Evolutionary conservation across 257 asterid species (phyloP).

Genomic region (Ajuga chamaepitys): DNA sequence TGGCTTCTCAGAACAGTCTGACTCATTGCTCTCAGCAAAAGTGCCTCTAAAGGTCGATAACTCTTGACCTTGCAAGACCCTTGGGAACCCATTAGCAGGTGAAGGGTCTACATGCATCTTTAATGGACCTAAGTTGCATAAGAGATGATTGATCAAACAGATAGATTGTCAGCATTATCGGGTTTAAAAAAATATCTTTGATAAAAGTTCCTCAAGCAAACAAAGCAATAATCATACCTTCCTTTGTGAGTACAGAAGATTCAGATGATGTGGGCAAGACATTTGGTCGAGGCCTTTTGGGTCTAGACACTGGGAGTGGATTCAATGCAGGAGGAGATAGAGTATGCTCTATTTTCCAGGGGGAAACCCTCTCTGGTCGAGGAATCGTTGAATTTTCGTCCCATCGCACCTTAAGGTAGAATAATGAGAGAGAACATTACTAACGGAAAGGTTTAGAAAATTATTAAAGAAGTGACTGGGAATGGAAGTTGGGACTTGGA

Average conservation of each 20-base stretch:
- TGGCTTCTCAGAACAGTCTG: slow-evolving; percentile 64
- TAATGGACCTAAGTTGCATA: slow-evolving; percentile 41
- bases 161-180: not conserved
- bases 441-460: not conserved
- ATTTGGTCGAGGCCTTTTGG: slow-evolving; percentile 74
- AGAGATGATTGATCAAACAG: slow-evolving; percentile 1
- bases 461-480: not conserved
- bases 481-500: not conserved
- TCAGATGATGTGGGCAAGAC: slow-evolving; percentile 72
- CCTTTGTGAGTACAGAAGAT: slow-evolving; percentile 76
- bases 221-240: slow-evolving; percentile 38
- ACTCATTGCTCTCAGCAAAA: slow-evolving; percentile 59
- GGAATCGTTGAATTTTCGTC: slow-evolving; percentile 79
- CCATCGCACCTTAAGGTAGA: slow-evolving; percentile 75
- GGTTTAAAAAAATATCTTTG: not conserved
- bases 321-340: slow-evolving; percentile 79
- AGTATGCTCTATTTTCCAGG: slow-evolving; percentile 94
- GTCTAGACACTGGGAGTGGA: slow-evolving; percentile 68
- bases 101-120: slow-evolving; percentile 62
- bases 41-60: slow-evolving; percentile 65
- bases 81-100: slow-evolving; percentile 57
- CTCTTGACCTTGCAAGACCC: slow-evolving; percentile 99
- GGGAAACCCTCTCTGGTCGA: slow-evolving; percentile 94
- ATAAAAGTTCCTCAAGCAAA: slow-evolving; percentile 4
- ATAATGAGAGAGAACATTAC: slow-evolving; percentile 3